Percentiles rank a stretch among this genome's conserved stretches.
These are phyloP conservation scores for Keithomyces neogunnii DNA, from an alignment of 2,329 filamentous ascomycete species.

Conservation along the genomic window DNA sequence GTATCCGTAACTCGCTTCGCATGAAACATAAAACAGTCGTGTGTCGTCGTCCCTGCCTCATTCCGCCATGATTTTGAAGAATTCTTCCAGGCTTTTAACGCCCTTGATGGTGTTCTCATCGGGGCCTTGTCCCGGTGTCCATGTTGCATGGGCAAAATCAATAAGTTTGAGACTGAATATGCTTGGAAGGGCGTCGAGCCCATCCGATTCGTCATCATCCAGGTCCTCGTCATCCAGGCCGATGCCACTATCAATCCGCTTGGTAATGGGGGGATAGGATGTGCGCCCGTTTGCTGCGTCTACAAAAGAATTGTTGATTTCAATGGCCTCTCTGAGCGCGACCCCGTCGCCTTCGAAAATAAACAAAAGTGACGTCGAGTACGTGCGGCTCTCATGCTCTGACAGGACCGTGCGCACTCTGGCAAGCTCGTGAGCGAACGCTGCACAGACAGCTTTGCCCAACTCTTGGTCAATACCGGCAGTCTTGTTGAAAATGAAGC, in stretches of 20 bases:
- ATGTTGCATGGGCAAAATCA: slow-evolving; percentile 90
- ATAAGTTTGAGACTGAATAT: slow-evolving; percentile 81
- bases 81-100: slow-evolving; percentile 59
- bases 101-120: slow-evolving; percentile 78
- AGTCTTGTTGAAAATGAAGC: slow-evolving; percentile 48
- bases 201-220: slow-evolving; percentile 38
- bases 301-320: slow-evolving; percentile 44
- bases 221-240: slow-evolving; percentile 33
- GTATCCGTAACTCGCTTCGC: neutral
- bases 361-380: slow-evolving; percentile 53
- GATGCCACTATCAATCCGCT: slow-evolving; percentile 49
- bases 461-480: slow-evolving; percentile 53
- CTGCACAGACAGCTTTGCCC: slow-evolving; percentile 44
- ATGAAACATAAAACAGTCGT: neutral
- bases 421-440: slow-evolving; percentile 45
- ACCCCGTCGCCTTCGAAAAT: slow-evolving; percentile 56
- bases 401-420: slow-evolving; percentile 45
- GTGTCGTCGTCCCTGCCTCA: slow-evolving; percentile 1
- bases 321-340: slow-evolving; percentile 42
- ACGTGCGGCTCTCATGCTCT: slow-evolving; percentile 53
- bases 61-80: slow-evolving; percentile 58
- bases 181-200: slow-evolving; percentile 39
- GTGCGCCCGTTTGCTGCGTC: slow-evolving; percentile 36
- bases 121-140: slow-evolving; percentile 70
- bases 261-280: slow-evolving; percentile 24